phyloP scores from a whole-genome alignment of 1,284 basidiomycete genomes.

The Entoloma clypeatum region DNA sequence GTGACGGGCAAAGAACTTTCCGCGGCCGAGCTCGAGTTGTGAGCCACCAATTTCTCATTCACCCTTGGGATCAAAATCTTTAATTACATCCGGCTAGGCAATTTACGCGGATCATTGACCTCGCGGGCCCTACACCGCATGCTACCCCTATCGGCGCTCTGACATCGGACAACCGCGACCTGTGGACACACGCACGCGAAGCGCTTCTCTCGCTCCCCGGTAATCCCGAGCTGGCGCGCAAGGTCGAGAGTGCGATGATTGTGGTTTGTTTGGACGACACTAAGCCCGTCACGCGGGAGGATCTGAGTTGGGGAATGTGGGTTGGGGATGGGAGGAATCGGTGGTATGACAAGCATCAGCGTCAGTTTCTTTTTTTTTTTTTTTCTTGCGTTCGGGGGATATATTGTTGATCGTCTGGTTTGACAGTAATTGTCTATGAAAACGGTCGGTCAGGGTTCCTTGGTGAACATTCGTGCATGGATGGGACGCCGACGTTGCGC shows the following conservation, averaged over 20 bases:
- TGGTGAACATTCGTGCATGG: slow-evolving; percentile 91
- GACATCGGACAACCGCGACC: slow-evolving; percentile 86
- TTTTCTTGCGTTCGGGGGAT: neutral
- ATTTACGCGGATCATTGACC: slow-evolving; percentile 71
- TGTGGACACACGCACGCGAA: slow-evolving; percentile 82
- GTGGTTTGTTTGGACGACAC: slow-evolving; percentile 84
- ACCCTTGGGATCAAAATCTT: slow-evolving; percentile 5
- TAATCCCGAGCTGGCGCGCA: slow-evolving; percentile 24
- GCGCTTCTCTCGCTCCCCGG: slow-evolving; percentile 62
- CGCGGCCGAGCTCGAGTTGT: slow-evolving; percentile 76
- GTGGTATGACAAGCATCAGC: slow-evolving; percentile 97
- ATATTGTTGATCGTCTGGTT: slow-evolving; percentile 4
- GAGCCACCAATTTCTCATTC: slow-evolving; percentile 16
- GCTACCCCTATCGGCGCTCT: slow-evolving; percentile 76
- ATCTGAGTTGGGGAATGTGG: slow-evolving; percentile 85
- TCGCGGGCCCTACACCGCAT: slow-evolving; percentile 52
- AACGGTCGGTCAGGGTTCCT: slow-evolving; percentile 93
- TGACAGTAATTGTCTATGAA: slow-evolving; percentile 83
- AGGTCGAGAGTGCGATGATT: slow-evolving; percentile 89
- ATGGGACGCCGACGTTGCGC: slow-evolving; percentile 92
- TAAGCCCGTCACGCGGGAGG: slow-evolving; percentile 76
- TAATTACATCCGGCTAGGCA: slow-evolving; percentile 46
- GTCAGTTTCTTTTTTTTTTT: slow-evolving; percentile 42
- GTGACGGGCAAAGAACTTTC: slow-evolving; percentile 64
- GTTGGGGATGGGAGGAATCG: slow-evolving; percentile 90